Evolutionary conservation across 2,329 filamentous ascomycete species (phyloP).

Genomic region (Colletotrichum brevisporum): DNA sequence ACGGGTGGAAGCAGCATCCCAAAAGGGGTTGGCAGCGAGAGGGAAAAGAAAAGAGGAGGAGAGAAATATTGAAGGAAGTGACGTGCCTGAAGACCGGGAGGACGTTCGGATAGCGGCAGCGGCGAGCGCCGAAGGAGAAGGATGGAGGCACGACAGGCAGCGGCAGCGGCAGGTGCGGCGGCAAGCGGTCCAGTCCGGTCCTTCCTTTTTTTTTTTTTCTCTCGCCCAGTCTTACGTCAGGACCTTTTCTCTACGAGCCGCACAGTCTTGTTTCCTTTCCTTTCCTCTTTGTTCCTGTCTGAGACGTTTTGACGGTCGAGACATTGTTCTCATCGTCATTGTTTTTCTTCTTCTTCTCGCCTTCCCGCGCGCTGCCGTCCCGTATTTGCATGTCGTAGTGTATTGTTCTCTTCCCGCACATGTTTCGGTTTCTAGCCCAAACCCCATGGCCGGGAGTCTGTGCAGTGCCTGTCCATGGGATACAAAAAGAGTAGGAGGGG

Average conservation of each 20-base stretch:
- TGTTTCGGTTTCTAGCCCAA: background rate
- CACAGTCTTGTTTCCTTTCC: background rate
- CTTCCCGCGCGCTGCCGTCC: background rate
- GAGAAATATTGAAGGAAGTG: too few relatives aligned
- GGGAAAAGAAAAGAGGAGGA: too few relatives aligned
- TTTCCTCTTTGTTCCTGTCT: background rate
- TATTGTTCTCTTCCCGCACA: background rate
- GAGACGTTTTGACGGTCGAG: background rate
- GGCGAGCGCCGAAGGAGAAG: background rate
- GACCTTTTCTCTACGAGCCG: background rate
- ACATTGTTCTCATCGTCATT: background rate
- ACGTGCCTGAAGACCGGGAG: too few relatives aligned
- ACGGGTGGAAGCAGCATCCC: too few relatives aligned
- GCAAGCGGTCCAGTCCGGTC: background rate
- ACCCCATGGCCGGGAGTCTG: slow-evolving; percentile 29
- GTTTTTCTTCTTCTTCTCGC: background rate
- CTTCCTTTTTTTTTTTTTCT: background rate
- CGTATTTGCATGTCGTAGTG: background rate
- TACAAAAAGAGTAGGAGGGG: slow-evolving; percentile 11
- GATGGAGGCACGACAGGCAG: background rate
- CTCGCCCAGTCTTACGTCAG: background rate
- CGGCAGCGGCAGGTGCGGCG: too few relatives aligned
- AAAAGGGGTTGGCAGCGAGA: too few relatives aligned
- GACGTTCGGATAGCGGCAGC: too few relatives aligned
- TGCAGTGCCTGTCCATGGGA: slow-evolving; percentile 20